These are phyloP conservation scores for Pharus latifolius DNA, from an alignment of 176 grass and related monocot species.

Conservation along the genomic window DNA sequence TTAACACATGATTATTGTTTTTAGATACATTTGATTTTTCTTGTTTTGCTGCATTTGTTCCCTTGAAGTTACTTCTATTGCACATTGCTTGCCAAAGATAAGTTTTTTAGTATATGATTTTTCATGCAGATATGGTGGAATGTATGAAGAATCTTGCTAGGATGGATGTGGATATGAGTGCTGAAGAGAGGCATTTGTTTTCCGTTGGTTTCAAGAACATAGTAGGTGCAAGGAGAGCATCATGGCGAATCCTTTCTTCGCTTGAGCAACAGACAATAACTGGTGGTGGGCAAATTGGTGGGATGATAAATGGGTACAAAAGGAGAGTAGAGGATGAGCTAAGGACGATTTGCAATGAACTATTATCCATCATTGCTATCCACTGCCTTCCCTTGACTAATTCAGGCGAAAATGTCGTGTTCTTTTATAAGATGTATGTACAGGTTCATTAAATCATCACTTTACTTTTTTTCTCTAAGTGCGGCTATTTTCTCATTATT, in stretches of 20 bases:
- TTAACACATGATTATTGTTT: not conserved
- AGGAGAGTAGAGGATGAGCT: conserved; percentile 72
- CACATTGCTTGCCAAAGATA: not conserved
- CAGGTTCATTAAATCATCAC: not conserved
- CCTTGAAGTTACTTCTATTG: not conserved
- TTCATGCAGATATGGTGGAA: conserved; percentile 66
- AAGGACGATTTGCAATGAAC: conserved; percentile 59
- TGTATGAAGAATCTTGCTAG: conserved; percentile 71
- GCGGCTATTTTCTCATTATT: not conserved
- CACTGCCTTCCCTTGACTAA: conserved; percentile 74
- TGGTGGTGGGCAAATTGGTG: conserved; percentile 20
- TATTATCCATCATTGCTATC: conserved; percentile 83
- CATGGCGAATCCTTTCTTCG: conserved; percentile 63
- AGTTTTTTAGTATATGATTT: not conserved
- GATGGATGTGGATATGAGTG: conserved; percentile 85
- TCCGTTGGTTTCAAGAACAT: conserved; percentile 74
- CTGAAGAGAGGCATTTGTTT: conserved; percentile 73
- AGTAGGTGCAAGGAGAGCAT: conserved; percentile 63
- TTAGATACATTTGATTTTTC: not conserved
- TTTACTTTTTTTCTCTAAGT: not conserved
- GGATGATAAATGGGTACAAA: conserved; percentile 45
- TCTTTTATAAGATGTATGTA: conserved; percentile 96
- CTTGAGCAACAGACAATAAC: conserved; percentile 33
- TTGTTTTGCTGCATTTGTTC: not conserved
- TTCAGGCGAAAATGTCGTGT: conserved; percentile 56